Base-by-base conservation (phyloP, 2,329 filamentous ascomycete genomes). In the Fusarium nanum region DNA sequence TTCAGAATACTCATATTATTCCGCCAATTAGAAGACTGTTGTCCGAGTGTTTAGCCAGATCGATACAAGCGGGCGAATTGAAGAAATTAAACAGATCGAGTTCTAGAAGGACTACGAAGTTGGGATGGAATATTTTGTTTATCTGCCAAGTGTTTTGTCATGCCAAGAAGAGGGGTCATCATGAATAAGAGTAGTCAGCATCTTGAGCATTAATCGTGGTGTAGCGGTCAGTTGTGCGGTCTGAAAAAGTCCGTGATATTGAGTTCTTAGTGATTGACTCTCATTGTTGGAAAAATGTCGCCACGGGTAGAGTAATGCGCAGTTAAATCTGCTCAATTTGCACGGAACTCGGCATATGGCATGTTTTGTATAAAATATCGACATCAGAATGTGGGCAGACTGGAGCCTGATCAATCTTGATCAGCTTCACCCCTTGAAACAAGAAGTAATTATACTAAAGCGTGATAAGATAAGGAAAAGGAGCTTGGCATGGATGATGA, bases 61-160 rank as follows among this genome's bases (percentile, higher is more conserved):
- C 34, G 16, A 40, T 34, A 41, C 41, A 64, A 64, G 60, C 59
- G 59, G 59, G 7, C 59, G 59, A 64, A 64, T 64, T 49, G 27
- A n/a, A 64, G 32, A 56, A n/a, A 53, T 53, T 34, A 49, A 56
- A 27, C 44, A 37, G 54, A 56, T 56, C 30, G 25, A 50, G 23
- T 56, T 56, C 54, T 37, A 56, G 54, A 56, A 50, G 14, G n/a
- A 5, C 6, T 16, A 20, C 12, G 28, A 53, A 42, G 18, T 53
- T 28, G 13, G 40, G 49, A 53, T 42, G 49, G 42, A 53, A 37
- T 6, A 23, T 7, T 53, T 23, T 23, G 25, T 18, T 53, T 42
- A 28, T 27, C 20, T 53, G n/a, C 49, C 34, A 42, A 53, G 49
- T n/a, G 16, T 52, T 52, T 41, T 42, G 23, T 10, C n/a, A 47